Evolutionary conservation across 2,329 filamentous ascomycete genomes (phyloP), one percentile per base, ranked within the genome.

Genomic region (Ceratocystiopsis brevicomis): DNA sequence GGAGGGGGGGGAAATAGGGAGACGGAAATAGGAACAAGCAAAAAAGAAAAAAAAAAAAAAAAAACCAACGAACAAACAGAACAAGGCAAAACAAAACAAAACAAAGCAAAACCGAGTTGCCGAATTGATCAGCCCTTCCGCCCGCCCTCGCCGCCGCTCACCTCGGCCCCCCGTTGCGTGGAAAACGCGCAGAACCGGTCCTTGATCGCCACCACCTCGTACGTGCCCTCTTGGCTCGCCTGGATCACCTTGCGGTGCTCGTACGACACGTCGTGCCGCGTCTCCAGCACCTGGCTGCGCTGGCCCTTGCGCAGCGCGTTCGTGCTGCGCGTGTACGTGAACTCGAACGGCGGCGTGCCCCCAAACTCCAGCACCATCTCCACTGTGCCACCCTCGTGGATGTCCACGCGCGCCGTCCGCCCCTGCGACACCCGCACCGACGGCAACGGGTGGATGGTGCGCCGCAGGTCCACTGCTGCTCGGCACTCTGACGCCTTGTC

Each of bases 201-300:
- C 67, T 92, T 92, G 61, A 98, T 94, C 12, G 84, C 80, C 30
- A 96, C 83, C 16, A 98, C 88, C 63, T 98, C 90, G 57, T 98
- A 98, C 51, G 86, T 94, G 41, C 90, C 90, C 67, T 96, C 90
- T 56, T 94, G 83, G 52, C 80, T 86, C 21, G 87, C 86, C 53
- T 78, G 78, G 53, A 96, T 73, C 21, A 76, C 74, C 69, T 93
- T 87, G 54, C 66, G 78, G 58, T 84, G 73, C 54, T 92, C 84
- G 49, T 87, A 74, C 40, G 81, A 88, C 16, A 81, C 69, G 53
- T 95, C 87, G 51, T 90, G 86, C 52, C 83, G 76, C 50, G 92
- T 95, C 63, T 98, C 92, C 16, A 98, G 68, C 33, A 98, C 73
- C 53, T 78, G 70, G 35, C 79, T 76, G 55, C 77, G 81, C 59